Conservation (phyloP, 805 yeast species). For the Pichia phayaonensis region DNA sequence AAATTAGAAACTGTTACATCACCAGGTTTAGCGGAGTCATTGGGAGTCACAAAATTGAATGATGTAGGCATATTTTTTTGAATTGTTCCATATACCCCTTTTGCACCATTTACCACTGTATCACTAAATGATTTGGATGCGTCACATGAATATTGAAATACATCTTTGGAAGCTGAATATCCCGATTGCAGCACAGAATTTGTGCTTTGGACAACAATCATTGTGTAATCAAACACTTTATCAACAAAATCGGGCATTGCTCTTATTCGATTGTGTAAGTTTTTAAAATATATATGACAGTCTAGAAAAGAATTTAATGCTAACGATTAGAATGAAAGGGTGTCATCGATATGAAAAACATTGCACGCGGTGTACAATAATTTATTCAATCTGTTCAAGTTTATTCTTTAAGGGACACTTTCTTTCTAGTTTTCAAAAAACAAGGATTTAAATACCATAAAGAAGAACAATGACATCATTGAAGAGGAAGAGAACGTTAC, state of each 20-base stretch:
- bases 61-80: background rate
- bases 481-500: slow-evolving; percentile 3
- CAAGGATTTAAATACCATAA: background rate
- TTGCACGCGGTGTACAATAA: background rate
- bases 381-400: background rate
- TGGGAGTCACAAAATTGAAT: background rate
- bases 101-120: background rate
- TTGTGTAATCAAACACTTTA: slow-evolving; percentile 11
- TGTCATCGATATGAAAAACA: background rate
- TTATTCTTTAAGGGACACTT: background rate
- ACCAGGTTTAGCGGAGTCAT: background rate
- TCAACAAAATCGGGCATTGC: slow-evolving; percentile 19
- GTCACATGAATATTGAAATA: slow-evolving; percentile 4
- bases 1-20: background rate
- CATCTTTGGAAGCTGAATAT: slow-evolving; percentile 5
- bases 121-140: slow-evolving; percentile 5
- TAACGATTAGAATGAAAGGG: background rate
- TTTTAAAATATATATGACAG: background rate
- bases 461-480: background rate
- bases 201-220: background rate
- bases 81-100: background rate
- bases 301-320: too few species aligned
- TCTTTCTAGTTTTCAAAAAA: background rate
- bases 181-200: background rate
- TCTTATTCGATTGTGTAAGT: background rate